Percentiles rank a stretch among this genome's conserved stretches.
Conservation (phyloP, 202 grass and related monocot genomes). For the Saccharum hybrid region DNA sequence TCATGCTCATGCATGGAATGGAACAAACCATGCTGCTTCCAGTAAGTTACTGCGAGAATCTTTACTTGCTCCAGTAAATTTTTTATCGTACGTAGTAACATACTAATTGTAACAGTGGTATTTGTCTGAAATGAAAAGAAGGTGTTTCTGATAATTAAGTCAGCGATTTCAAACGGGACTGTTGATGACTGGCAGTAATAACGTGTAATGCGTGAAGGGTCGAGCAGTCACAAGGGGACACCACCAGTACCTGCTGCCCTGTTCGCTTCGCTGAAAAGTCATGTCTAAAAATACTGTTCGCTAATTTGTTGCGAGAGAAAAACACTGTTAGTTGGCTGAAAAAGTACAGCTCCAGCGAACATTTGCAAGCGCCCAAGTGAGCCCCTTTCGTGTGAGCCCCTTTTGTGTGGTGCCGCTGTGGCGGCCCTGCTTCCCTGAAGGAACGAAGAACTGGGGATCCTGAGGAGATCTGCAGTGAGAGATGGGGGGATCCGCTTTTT, state of each 20-base stretch:
- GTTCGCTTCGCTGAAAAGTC: no score
- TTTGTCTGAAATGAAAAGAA: neutral
- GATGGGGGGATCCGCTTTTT: conserved; percentile 17
- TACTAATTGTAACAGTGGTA: neutral
- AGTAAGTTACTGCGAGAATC: neutral
- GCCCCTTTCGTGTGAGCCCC: neutral
- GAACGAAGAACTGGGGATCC: conserved; percentile 1
- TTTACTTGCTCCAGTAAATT: neutral
- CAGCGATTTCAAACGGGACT: neutral
- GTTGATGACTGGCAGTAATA: neutral
- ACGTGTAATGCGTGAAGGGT: neutral
- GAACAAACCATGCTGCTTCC: conserved; percentile 6
- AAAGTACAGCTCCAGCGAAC: no score
- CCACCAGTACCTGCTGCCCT: neutral
- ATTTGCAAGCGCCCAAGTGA: conserved; percentile 38
- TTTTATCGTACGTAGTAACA: neutral
- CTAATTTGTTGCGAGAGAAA: no score
- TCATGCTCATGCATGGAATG: conserved; percentile 3
- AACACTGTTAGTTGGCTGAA: no score
- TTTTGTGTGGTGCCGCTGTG: conserved; percentile 15
- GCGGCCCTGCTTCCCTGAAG: neutral
- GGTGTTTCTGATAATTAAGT: neutral
- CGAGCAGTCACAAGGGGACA: neutral
- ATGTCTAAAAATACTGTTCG: no score
- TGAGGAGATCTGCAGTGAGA: conserved; percentile 51